Evolutionary conservation across 2,329 filamentous ascomycete genomes (phyloP), one percentile per base, ranked within the genome.

Genomic region (Fusarium penzigii): DNA sequence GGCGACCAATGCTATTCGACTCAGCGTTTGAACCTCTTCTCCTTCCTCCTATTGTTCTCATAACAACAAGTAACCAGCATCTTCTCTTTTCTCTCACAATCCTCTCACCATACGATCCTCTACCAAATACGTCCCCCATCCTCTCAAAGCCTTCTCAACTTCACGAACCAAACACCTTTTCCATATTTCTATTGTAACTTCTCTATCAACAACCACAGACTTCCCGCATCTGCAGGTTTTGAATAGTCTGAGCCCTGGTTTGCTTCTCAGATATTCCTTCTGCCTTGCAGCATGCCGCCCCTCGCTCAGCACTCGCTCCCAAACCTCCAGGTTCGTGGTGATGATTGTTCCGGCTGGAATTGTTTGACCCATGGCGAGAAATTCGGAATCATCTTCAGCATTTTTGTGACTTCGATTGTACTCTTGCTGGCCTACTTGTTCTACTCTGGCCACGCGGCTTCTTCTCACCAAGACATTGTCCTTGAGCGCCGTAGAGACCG

Each of bases 331-430:
- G 29, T 16, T 16, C 56, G 53, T 12, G 14, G 42, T 16, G 40
- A 51, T 9, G 38, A 49, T 8, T 75, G 70, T 53, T 52, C 58
- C 3, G 68, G 71, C 11, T 78, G 73, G 73, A 51, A 63, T 40
- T 78, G 75, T 51, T 63, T 77, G n/a, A 73, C 61, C 29, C 42
- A 57, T 10, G 57, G 68, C 0, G 65, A 75, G 41, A 65, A 74
- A 34, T 70, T 69, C 17, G 75, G 75, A 2, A 67, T 77, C 29
- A 69, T 78, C 14, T 68, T 73, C 51, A 72, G 69, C 51, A 59
- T 68, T 13, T 49, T 71, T 8, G 50, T 72, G 7, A 57, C 66
- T 2, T 56, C 58, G 5, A 52, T 69, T 12, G 50, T 69, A 10
- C 39, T 75, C 3, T 53, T 62, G 0, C 39, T 73, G 12, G 46